A percentile compares a stretch with the other conserved stretches of the same genome.
phyloP scores from a whole-genome alignment of 257 asterid species.

The Cinchona pubescens region DNA sequence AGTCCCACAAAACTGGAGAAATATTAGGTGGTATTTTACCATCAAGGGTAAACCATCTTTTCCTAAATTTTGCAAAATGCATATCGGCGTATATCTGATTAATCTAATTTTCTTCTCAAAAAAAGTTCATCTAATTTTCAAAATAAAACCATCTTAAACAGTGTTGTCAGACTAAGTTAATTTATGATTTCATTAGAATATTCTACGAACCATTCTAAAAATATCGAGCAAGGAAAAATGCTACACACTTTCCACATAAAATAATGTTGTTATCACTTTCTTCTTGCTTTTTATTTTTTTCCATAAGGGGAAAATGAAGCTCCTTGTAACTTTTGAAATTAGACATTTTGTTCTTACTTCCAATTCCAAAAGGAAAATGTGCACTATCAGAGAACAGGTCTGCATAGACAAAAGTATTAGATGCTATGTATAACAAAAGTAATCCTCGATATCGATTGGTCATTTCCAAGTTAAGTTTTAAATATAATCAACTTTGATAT shows the following conservation, averaged over 20 bases:
- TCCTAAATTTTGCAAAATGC: background rate
- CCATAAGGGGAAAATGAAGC: background rate
- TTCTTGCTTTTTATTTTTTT: too few relatives aligned
- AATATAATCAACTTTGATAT: conserved; percentile 6
- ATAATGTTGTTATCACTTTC: too few relatives aligned
- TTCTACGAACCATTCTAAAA: background rate
- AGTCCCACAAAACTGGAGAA: too few relatives aligned
- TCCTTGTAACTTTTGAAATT: conserved; percentile 10
- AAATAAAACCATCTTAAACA: background rate
- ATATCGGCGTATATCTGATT: background rate
- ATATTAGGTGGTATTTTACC: background rate
- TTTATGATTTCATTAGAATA: background rate
- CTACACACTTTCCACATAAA: too few relatives aligned
- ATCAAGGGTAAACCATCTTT: background rate
- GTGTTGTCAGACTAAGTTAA: too few relatives aligned
- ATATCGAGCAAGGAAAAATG: background rate
- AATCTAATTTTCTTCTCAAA: too few relatives aligned
- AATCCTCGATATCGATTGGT: conserved; percentile 6
- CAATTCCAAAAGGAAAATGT: background rate
- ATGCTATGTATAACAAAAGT: conserved; percentile 16
- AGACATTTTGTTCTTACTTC: conserved; percentile 22
- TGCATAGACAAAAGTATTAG: conserved; percentile 23
- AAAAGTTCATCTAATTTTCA: too few relatives aligned
- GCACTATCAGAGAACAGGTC: background rate
- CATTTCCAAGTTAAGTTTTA: background rate